Evolutionary conservation across 1,284 basidiomycete species (phyloP).

Genomic region (Puccinia polysora): DNA sequence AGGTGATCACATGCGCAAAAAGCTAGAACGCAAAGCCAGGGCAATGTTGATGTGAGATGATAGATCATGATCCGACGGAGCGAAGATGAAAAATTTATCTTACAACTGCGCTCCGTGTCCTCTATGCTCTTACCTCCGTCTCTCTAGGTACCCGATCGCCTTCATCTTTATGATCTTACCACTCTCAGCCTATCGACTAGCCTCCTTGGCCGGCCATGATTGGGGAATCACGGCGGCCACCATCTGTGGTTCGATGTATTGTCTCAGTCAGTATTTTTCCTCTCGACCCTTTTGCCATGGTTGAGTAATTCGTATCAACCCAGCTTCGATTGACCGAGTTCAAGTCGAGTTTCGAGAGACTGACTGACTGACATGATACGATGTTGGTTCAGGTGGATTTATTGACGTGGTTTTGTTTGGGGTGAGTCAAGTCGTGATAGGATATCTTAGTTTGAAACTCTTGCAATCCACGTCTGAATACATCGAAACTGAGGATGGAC

Average conservation of each 20-base stretch:
- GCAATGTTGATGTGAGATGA: conserved; percentile 36
- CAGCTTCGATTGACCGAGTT: too few species aligned
- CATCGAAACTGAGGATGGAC: background rate
- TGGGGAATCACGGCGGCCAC: conserved; percentile 36
- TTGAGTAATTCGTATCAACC: background rate
- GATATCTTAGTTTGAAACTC: background rate
- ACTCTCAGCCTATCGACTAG: conserved; percentile 33
- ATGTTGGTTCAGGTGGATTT: conserved; percentile 43
- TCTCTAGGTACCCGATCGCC: conserved; percentile 32
- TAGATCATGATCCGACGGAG: background rate
- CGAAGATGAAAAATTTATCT: background rate
- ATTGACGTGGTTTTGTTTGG: conserved; percentile 41
- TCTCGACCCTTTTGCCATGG: background rate
- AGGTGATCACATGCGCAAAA: conserved; percentile 27
- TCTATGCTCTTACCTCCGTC: background rate
- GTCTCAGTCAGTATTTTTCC: conserved; percentile 22
- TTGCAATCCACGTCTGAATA: background rate
- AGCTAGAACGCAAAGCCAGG: conserved; percentile 26
- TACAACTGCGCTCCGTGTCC: too few species aligned
- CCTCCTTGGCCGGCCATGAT: conserved; percentile 39
- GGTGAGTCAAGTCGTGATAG: conserved; percentile 12
- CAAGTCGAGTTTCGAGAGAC: too few species aligned
- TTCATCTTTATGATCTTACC: conserved; percentile 41
- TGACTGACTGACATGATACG: too few species aligned
- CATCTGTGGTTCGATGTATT: conserved; percentile 22